Evolutionary conservation across 2,329 filamentous ascomycete species (phyloP).

Genomic region (Ceratocystis lukuohia): DNA sequence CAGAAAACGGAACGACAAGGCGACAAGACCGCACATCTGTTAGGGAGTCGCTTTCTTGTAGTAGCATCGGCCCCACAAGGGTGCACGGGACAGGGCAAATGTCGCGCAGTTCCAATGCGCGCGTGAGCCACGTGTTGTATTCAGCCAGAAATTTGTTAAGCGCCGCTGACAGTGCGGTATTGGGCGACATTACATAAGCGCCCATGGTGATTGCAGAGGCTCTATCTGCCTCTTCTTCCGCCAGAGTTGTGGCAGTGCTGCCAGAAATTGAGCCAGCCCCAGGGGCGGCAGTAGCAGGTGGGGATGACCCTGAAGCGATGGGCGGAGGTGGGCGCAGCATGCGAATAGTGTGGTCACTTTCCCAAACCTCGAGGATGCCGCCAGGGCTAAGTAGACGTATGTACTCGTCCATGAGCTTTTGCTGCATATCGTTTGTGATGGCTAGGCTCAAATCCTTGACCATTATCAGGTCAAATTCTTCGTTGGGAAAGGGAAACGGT

Average conservation of each 20-base stretch:
- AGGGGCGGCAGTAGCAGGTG: conserved; percentile 26
- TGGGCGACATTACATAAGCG: conserved; percentile 69
- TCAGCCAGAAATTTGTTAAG: conserved; percentile 72
- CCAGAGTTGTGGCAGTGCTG: background rate
- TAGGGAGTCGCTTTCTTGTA: conserved; percentile 66
- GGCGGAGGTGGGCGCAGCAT: conserved; percentile 69
- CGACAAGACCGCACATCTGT: conserved; percentile 58
- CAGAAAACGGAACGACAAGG: conserved; percentile 73
- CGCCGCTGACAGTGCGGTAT: conserved; percentile 67
- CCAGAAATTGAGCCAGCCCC: conserved; percentile 14
- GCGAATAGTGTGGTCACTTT: conserved; percentile 71
- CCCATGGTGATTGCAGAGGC: conserved; percentile 56
- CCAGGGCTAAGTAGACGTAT: conserved; percentile 64
- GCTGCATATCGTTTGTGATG: conserved; percentile 45
- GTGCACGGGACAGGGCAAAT: conserved; percentile 67
- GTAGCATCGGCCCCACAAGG: conserved; percentile 57
- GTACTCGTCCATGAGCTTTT: conserved; percentile 52
- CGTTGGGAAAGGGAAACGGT: conserved; percentile 65
- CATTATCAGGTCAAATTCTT: conserved; percentile 78
- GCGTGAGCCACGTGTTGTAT: conserved; percentile 70
- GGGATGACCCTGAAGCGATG: conserved; percentile 26
- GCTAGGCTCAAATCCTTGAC: conserved; percentile 67
- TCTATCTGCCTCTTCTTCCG: conserved; percentile 38
- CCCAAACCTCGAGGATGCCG: conserved; percentile 77
- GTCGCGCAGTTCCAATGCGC: conserved; percentile 58